Percentiles rank a stretch among this genome's conserved stretches.
Evolutionary conservation across 257 asterid species (phyloP).

Genomic region (Schizonepeta tenuifolia): DNA sequence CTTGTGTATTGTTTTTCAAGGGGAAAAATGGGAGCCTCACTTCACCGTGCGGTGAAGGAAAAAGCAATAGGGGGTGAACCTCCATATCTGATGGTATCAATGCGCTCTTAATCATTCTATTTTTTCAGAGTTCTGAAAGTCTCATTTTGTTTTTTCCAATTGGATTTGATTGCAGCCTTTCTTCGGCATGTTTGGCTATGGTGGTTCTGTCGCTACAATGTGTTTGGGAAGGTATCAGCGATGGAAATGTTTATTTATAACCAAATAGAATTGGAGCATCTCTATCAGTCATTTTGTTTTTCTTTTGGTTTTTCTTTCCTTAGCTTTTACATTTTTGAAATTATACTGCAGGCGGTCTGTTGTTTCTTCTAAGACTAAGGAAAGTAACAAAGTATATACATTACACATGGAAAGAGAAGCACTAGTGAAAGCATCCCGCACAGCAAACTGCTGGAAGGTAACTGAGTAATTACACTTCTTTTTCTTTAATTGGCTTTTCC

Average conservation of each 20-base stretch:
- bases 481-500: background rate
- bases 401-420: constrained; percentile 71
- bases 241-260: constrained; percentile 19
- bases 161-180: constrained; percentile 56
- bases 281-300: no score
- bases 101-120: background rate
- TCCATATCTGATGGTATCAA: constrained; percentile 66
- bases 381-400: constrained; percentile 53
- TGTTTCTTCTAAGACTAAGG: constrained; percentile 69
- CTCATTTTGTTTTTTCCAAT: constrained; percentile 26
- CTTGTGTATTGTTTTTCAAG: constrained; percentile 37
- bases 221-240: constrained; percentile 70
- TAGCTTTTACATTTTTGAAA: constrained; percentile 12
- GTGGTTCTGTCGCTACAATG: constrained; percentile 83
- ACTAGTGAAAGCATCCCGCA: constrained; percentile 48
- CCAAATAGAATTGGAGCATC: background rate
- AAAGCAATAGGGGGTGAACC: constrained; percentile 67
- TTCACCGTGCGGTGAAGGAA: constrained; percentile 51
- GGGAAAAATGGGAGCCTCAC: constrained; percentile 86
- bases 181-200: constrained; percentile 89
- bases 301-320: background rate
- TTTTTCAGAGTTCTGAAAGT: constrained; percentile 1
- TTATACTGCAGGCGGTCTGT: constrained; percentile 48
- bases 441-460: constrained; percentile 72
- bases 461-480: constrained; percentile 15